Evolutionary conservation across 345 rosid species (phyloP).

Genomic region (Physaria fendleri): DNA sequence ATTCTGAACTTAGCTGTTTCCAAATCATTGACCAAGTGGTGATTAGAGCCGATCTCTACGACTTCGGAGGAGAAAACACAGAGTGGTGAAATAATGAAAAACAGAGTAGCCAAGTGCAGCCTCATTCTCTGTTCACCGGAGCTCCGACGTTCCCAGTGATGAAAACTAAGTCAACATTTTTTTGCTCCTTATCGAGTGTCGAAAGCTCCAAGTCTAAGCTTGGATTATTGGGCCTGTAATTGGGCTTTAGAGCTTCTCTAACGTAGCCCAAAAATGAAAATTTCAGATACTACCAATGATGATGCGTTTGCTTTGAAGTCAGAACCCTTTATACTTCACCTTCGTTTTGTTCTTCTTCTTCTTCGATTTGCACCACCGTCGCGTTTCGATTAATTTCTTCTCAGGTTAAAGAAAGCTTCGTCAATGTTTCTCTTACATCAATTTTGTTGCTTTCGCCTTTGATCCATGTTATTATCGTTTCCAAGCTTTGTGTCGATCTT

Average conservation of each 20-base stretch:
- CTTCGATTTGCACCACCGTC: neutral
- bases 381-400: neutral
- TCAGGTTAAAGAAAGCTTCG: neutral
- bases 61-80: conserved; percentile 23
- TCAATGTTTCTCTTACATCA: neutral
- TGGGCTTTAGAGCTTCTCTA: conserved; percentile 22
- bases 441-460: neutral
- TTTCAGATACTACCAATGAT: no score
- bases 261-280: conserved; percentile 14
- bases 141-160: neutral
- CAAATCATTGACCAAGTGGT: conserved; percentile 32
- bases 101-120: conserved; percentile 5
- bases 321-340: no score
- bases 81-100: conserved; percentile 22
- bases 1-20: conserved; percentile 44
- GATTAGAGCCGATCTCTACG: conserved; percentile 7
- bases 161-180: neutral
- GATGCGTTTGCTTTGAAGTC: no score
- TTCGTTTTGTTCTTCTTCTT: no score
- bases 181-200: neutral
- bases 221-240: neutral
- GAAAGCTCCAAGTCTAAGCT: no score
- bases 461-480: neutral
- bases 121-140: conserved; percentile 20
- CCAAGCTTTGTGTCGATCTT: conserved; percentile 5